Conservation (phyloP, 192 early-diverging fungal genomes). For the Umbelopsis vinacea region DNA sequence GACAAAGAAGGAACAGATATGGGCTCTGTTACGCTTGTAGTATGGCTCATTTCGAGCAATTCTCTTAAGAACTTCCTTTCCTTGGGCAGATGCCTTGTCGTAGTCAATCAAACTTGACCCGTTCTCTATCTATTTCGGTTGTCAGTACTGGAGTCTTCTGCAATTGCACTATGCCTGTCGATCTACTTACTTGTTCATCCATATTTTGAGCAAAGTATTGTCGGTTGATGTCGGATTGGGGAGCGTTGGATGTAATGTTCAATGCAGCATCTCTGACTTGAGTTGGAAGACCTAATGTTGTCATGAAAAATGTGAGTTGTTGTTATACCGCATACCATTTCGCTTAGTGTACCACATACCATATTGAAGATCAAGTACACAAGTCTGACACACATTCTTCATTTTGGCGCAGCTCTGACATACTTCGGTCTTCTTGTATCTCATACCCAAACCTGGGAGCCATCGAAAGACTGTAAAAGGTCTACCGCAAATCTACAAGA, state of each 20-base stretch:
- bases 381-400: conserved; percentile 99
- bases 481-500: conserved; percentile 70
- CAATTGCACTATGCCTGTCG: neutral
- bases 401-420: conserved; percentile 97
- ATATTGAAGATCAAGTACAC: conserved; percentile 94
- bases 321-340: neutral
- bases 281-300: conserved; percentile 72
- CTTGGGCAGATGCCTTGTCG: conserved; percentile 71
- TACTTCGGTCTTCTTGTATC: conserved; percentile 98
- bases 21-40: conserved; percentile 87
- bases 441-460: conserved; percentile 93
- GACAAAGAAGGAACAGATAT: conserved; percentile 96
- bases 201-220: conserved; percentile 86
- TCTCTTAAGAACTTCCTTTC: conserved; percentile 74
- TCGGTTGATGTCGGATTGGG: conserved; percentile 84
- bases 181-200: conserved; percentile 59
- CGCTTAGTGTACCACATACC: conserved; percentile 36
- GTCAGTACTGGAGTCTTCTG: neutral
- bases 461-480: conserved; percentile 98
- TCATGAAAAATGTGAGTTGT: neutral
- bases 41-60: conserved; percentile 89
- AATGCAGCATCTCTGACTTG: conserved; percentile 92
- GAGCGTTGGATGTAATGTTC: conserved; percentile 75
- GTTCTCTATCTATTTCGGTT: conserved; percentile 31
- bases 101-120: conserved; percentile 66